Percentiles rank a stretch among this genome's conserved stretches.
These are phyloP conservation scores for Periglandula ipomoeae DNA, from an alignment of 2,329 filamentous ascomycete genomes.

Conservation along the genomic window DNA sequence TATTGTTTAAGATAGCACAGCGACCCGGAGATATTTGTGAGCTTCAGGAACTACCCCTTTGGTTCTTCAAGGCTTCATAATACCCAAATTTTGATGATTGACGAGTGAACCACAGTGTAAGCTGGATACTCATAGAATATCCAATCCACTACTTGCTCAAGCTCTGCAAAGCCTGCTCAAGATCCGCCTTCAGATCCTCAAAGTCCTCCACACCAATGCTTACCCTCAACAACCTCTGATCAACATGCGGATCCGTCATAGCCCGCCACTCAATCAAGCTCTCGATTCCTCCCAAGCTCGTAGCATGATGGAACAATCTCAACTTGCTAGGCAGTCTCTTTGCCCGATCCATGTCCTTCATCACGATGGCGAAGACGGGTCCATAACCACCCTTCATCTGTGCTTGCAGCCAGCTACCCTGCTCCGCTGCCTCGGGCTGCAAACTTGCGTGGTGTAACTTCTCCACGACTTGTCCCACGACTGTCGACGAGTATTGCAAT, in stretches of 20 bases:
- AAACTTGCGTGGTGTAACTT: constrained; percentile 69
- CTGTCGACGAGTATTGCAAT: constrained; percentile 27
- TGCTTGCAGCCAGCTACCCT: constrained; percentile 61
- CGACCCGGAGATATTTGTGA: too few relatives aligned
- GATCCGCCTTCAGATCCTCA: constrained; percentile 73
- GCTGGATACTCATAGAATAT: neutral
- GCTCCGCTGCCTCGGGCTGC: constrained; percentile 52
- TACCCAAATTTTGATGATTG: too few relatives aligned
- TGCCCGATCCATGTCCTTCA: constrained; percentile 53
- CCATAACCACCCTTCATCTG: constrained; percentile 93
- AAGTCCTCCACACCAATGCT: constrained; percentile 82
- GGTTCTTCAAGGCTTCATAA: too few relatives aligned
- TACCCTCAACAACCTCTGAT: constrained; percentile 64
- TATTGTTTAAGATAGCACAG: too few relatives aligned
- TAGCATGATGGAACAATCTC: constrained; percentile 84
- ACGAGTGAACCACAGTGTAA: neutral
- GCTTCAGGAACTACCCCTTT: too few relatives aligned
- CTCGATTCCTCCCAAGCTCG: constrained; percentile 87
- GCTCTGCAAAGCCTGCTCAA: constrained; percentile 56
- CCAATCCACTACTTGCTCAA: constrained; percentile 22
- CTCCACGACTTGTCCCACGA: constrained; percentile 45
- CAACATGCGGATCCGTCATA: constrained; percentile 71
- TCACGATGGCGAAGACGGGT: constrained; percentile 72
- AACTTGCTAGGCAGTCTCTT: constrained; percentile 67
- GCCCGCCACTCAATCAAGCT: constrained; percentile 93